Percentiles rank a stretch among this genome's conserved stretches.
Evolutionary conservation across 495 filamentous ascomycete species (phyloP).

Genomic region (Aspergillus cavernicola): DNA sequence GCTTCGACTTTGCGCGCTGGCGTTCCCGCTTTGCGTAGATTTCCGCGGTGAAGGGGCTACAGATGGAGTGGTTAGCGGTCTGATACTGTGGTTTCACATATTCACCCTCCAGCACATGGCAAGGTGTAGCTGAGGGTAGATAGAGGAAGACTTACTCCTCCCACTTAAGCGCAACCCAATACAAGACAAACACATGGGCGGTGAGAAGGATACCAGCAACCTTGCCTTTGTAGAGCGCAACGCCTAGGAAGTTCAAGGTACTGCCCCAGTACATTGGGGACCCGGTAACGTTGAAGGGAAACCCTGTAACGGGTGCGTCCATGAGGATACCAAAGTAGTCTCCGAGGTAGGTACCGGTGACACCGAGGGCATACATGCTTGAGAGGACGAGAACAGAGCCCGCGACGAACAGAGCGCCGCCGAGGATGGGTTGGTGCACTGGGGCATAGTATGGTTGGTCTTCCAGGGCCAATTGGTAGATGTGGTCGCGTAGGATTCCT

Average conservation of each 20-base stretch:
- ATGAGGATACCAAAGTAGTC: conserved; percentile 99
- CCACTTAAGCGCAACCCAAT: conserved; percentile 78
- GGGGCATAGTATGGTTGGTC: conserved; percentile 43
- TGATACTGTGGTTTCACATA: not conserved
- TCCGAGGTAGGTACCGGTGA: conserved; percentile 95
- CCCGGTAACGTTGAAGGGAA: conserved; percentile 90
- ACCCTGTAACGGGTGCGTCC: conserved; percentile 87
- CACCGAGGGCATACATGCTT: conserved; percentile 86
- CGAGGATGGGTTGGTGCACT: conserved; percentile 69
- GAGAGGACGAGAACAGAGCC: conserved; percentile 86
- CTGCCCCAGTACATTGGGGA: conserved; percentile 97
- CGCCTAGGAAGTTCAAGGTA: conserved; percentile 86
- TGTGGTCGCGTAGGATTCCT: conserved; percentile 77
- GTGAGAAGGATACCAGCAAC: conserved; percentile 83
- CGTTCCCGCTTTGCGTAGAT: conserved; percentile 86
- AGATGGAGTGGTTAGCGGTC: conserved; percentile 18
- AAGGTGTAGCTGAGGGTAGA: not conserved
- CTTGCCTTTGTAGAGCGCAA: conserved; percentile 83
- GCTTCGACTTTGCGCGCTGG: conserved; percentile 39
- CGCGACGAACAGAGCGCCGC: conserved; percentile 61
- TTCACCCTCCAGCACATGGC: not conserved
- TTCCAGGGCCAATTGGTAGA: conserved; percentile 48
- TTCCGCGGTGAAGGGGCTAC: conserved; percentile 83
- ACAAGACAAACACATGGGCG: conserved; percentile 68
- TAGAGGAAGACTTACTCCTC: conserved; percentile 65